Conservation (phyloP, 2,329 filamentous ascomycete genomes). For the Arthroderma sp. region DNA sequence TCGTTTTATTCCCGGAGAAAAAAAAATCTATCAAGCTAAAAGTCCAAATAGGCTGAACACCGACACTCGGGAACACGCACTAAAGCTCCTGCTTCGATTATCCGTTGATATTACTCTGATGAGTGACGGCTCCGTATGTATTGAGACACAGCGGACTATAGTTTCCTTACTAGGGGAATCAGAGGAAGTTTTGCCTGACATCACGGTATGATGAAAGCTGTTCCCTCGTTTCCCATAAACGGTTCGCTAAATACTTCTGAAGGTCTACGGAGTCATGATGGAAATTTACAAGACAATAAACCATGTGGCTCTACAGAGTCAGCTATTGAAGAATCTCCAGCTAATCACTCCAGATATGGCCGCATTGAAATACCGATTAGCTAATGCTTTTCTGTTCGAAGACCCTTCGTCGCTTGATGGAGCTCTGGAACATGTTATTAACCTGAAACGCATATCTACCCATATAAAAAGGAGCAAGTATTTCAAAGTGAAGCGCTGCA, state of each 20-base stretch:
- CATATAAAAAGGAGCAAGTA: slow-evolving; percentile 17
- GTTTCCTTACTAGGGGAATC: slow-evolving; percentile 15
- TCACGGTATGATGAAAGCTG: slow-evolving; percentile 14
- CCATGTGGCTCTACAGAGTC: slow-evolving; percentile 26
- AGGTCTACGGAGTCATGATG: slow-evolving; percentile 20
- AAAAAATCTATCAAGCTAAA: not conserved
- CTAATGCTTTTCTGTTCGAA: slow-evolving; percentile 23
- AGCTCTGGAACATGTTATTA: slow-evolving; percentile 15
- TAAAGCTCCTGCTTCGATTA: slow-evolving; percentile 26
- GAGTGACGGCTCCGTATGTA: slow-evolving; percentile 17
- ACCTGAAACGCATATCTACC: slow-evolving; percentile 19
- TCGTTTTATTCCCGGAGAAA: not conserved
- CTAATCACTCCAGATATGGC: slow-evolving; percentile 25
- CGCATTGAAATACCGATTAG: slow-evolving; percentile 29
- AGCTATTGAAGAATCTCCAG: slow-evolving; percentile 27
- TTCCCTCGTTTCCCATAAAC: not conserved
- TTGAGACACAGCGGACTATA: slow-evolving; percentile 23
- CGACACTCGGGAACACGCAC: slow-evolving; percentile 19
- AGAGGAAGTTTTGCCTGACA: not conserved
- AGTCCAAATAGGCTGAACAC: slow-evolving; percentile 19
- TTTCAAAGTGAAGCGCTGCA: slow-evolving; percentile 19
- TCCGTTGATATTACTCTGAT: slow-evolving; percentile 23
- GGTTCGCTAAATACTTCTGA: slow-evolving; percentile 8
- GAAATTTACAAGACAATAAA: slow-evolving; percentile 23
- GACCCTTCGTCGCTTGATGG: slow-evolving; percentile 18